phyloP scores from a whole-genome alignment of 2,329 filamentous ascomycete genomes.

The Claviceps spartinae region DNA sequence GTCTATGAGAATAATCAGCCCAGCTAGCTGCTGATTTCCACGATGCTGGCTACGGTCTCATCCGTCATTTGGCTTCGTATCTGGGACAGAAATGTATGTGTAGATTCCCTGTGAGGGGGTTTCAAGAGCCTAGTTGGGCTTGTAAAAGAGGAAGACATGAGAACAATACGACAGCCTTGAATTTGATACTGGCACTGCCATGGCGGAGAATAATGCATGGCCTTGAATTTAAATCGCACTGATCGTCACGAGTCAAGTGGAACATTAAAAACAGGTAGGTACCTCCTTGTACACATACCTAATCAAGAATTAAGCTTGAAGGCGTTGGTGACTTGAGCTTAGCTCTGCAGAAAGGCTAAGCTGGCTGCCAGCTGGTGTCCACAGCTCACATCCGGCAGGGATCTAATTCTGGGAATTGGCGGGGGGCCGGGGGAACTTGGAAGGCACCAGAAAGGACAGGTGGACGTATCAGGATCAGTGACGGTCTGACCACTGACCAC shows the following conservation, averaged over 20 bases:
- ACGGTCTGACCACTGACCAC: too few relatives aligned
- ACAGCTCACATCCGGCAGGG: conserved; percentile 4
- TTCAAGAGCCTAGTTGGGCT: neutral
- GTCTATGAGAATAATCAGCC: conserved; percentile 2
- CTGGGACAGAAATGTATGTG: neutral
- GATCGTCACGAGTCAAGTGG: too few relatives aligned
- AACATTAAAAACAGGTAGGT: too few relatives aligned
- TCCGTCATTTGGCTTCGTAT: neutral
- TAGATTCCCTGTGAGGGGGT: neutral
- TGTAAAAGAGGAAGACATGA: conserved; percentile 5
- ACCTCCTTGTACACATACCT: too few relatives aligned
- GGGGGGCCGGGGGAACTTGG: neutral
- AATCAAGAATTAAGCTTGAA: too few relatives aligned
- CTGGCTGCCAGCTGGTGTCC: neutral
- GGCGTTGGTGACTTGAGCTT: neutral
- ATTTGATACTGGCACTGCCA: neutral
- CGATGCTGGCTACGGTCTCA: neutral
- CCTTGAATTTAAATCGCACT: too few relatives aligned
- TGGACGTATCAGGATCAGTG: conserved; percentile 6
- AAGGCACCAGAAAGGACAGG: neutral
- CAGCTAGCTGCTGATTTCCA: conserved; percentile 1
- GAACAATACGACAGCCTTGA: conserved; percentile 2
- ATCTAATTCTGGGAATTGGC: neutral
- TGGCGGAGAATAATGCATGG: too few relatives aligned
- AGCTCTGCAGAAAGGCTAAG: neutral